Percentiles rank a stretch among this genome's conserved stretches.
Evolutionary conservation across 23 red algal genomes (phyloP).

Genomic region (Cyanidiococcus yangmingshanensis): DNA sequence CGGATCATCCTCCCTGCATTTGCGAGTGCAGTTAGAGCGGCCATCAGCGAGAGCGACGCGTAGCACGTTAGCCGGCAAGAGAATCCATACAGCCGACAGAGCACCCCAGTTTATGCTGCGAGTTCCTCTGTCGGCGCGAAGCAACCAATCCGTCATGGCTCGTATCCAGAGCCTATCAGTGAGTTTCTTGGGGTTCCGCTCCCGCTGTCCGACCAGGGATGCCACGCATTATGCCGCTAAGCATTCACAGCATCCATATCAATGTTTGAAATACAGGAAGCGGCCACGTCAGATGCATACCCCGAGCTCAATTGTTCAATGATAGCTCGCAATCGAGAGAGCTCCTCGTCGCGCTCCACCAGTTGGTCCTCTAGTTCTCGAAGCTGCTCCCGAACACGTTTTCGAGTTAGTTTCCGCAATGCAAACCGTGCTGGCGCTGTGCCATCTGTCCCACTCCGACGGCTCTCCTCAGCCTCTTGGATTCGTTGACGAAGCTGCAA

Average conservation of each 20-base stretch:
- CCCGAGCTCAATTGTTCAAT: conserved; percentile 16
- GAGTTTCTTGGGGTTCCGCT: too few species aligned
- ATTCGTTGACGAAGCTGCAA: not conserved
- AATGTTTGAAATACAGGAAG: conserved; percentile 10
- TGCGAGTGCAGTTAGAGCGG: too few species aligned
- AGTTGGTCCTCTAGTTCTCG: not conserved
- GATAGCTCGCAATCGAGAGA: not conserved
- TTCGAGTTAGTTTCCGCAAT: not conserved
- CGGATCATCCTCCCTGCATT: too few species aligned
- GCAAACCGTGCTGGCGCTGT: not conserved
- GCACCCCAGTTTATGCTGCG: too few species aligned
- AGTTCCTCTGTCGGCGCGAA: too few species aligned
- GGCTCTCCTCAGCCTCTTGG: not conserved
- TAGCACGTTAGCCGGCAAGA: too few species aligned
- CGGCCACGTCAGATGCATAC: conserved; percentile 1
- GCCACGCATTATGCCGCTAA: too few species aligned
- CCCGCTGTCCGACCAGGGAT: too few species aligned
- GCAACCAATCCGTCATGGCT: too few species aligned
- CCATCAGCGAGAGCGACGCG: too few species aligned
- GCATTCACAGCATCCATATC: not conserved
- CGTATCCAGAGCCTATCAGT: too few species aligned
- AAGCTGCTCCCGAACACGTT: not conserved
- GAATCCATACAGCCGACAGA: too few species aligned
- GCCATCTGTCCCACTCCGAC: not conserved
- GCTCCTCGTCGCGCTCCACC: not conserved